phyloP scores from a whole-genome alignment of 2,329 filamentous ascomycete genomes.

The Fusarium tuaranense region DNA sequence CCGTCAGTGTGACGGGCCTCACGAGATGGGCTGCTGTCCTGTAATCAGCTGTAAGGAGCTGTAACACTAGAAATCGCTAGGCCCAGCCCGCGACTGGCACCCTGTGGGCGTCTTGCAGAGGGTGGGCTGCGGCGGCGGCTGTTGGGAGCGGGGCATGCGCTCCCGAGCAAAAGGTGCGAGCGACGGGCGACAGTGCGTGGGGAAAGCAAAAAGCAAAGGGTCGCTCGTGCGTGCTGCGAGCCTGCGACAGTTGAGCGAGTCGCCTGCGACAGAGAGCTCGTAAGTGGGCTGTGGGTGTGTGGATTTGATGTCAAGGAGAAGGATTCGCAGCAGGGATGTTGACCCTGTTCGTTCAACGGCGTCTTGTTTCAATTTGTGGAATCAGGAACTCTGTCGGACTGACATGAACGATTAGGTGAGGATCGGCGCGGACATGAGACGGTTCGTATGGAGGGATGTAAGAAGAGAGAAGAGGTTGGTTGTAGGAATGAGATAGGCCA shows the following conservation, averaged over 20 bases:
- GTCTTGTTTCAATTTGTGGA: constrained; percentile 23
- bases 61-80: constrained; percentile 31
- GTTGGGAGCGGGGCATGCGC: constrained; percentile 15
- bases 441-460: background rate
- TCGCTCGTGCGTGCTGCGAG: constrained; percentile 15
- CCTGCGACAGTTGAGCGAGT: background rate
- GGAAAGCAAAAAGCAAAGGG: constrained; percentile 4
- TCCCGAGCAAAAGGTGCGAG: constrained; percentile 8
- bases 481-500: background rate
- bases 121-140: constrained; percentile 18
- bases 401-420: background rate
- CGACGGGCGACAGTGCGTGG: constrained; percentile 13
- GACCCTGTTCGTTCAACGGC: constrained; percentile 18
- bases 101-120: constrained; percentile 16
- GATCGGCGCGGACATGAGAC: constrained; percentile 10
- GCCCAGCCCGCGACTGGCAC: constrained; percentile 30
- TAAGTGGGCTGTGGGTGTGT: constrained; percentile 1
- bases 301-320: constrained; percentile 4
- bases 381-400: background rate
- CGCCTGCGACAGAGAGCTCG: background rate
- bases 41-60: constrained; percentile 28
- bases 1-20: constrained; percentile 15
- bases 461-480: background rate
- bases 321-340: constrained; percentile 33
- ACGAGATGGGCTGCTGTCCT: constrained; percentile 3